Base-by-base conservation (phyloP, 1,284 basidiomycete genomes). In the Pterulicium gracile region DNA sequence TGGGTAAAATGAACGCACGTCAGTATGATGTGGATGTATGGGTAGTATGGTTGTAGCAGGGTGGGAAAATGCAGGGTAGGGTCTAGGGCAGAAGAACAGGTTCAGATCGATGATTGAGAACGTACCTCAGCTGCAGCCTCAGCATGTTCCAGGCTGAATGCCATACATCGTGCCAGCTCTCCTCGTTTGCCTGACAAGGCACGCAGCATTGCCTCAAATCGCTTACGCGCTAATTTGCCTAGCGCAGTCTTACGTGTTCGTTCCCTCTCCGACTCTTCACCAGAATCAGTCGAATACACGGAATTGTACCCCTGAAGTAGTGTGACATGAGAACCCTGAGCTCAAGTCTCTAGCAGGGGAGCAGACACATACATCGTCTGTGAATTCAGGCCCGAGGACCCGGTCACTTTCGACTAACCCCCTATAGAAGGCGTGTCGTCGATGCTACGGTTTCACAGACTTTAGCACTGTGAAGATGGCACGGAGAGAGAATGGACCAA, bases 111-210 rank as follows among this genome's bases (percentile, higher is more conserved):
- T 19, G 42, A 45, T 43, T 51, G 43, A 50, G 23, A 13, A 54
- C 67, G 48, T 56, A 90, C 91, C 69, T 95, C 91, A 49, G 86
- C 80, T 14, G 92, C 90, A 4, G 90, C 90, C 61, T 96, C 90
- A 1, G 95, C 93, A 56, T 95, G 90, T 59, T 94, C 90, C 42
- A 98, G 70, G 48, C 92, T 91, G 59, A 98, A 98, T 12, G 87
- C 79, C 92, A 98, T 99, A 50, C 88, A 90, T 17, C 91, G 75
- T 17, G 91, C 96, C 34, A 98, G 81, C 59, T 95, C 90, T 5
- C 88, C 91, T 47, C 93, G 71, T 54, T 87, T 85, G 2, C 91
- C 90, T 12, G 81, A 85, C 55, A 98, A 67, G 3, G 77, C 79
- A 15, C 95, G 79, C 22, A 99, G 72, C 82, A 98, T 92, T 0